A percentile compares a stretch with the other conserved stretches of the same genome.
Conservation (phyloP, 495 filamentous ascomycete species). For the Aspergillus hancockii region DNA sequence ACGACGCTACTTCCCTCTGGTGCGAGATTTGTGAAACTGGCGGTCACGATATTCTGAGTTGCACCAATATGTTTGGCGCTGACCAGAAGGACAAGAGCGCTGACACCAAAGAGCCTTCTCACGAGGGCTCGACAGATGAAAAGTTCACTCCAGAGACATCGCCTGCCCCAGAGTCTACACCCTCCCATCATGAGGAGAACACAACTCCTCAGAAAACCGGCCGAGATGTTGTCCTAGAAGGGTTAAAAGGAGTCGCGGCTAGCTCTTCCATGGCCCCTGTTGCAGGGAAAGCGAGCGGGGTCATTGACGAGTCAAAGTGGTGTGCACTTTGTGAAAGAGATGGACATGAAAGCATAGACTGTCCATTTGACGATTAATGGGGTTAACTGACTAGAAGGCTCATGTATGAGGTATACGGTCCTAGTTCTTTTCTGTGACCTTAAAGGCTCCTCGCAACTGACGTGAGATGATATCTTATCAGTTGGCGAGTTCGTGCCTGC, state of each 20-base stretch:
- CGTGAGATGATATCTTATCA: conserved; percentile 19
- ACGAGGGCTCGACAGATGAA: conserved; percentile 17
- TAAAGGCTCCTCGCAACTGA: conserved; percentile 10
- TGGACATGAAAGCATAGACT: conserved; percentile 93
- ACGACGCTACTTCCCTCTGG: conserved; percentile 72
- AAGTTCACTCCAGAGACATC: conserved; percentile 24
- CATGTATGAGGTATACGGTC: conserved; percentile 16
- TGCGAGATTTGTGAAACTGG: conserved; percentile 93
- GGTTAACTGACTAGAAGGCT: conserved; percentile 5
- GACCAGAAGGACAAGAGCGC: conserved; percentile 30
- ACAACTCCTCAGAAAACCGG: conserved; percentile 39
- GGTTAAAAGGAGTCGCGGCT: conserved; percentile 59
- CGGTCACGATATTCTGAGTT: conserved; percentile 94
- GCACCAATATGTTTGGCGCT: conserved; percentile 78
- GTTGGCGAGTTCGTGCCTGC: conserved; percentile 14
- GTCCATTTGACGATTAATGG: conserved; percentile 86
- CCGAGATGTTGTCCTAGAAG: conserved; percentile 60
- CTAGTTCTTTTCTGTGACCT: conserved; percentile 5
- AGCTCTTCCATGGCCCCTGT: conserved; percentile 49
- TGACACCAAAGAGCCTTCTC: conserved; percentile 16
- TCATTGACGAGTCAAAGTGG: conserved; percentile 86
- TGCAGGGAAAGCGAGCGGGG: conserved; percentile 76
- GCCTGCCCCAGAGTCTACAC: conserved; percentile 16
- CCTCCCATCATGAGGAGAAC: conserved; percentile 20
- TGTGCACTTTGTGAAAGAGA: conserved; percentile 96